Base-by-base conservation (phyloP, 1,284 basidiomycete species). In the Entoloma clypeatum region DNA sequence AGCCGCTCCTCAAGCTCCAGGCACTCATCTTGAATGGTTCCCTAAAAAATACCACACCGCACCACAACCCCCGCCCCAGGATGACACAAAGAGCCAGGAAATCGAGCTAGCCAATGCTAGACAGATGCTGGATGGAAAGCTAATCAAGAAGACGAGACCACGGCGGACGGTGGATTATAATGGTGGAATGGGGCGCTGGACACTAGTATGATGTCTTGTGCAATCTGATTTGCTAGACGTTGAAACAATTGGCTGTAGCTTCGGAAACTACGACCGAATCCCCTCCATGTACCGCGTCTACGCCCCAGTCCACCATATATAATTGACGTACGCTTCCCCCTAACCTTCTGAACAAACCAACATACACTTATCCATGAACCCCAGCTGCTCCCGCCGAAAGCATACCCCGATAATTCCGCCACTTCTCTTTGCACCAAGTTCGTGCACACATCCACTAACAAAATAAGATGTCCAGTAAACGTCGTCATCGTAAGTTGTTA, bases 371-470 rank as follows among this genome's bases (percentile, higher is more conserved):
- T 48, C 46, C 45, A 21, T 37, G 47, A 37, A 42, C 50, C 41
- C 50, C 60, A 97, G 94, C 76, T 98, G 18, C 72, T 98, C 21
- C 94, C 94, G 1, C 86, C 95, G 0, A 83, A 85, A 57, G 94
- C 92, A 24, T 96, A 97, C 60, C 79, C 82, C 11, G 79, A 81
- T 43, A 95, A 97, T 60, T 74, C 86, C 1, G 89, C 92, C 2
- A 95, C 91, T 1, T 96, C 92, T 0, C 71, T 97, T 39, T 92
- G 92, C 57, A 94, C 92, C 30, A 92, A 93, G 59, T 96, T 97
- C 54, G 88, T 97, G 8, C 96, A 99, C 62, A 98, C 94, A 0
- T 95, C 92, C 5, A 97, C 94, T 36, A 99, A 99, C 74, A 99
- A 99, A 68, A 92, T 98, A 51, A 77, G 93, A 39, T 96, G 92